Evolutionary conservation across 2,329 filamentous ascomycete genomes (phyloP), one percentile per base, ranked within the genome.

Genomic region (Hypomyces perniciosus): DNA sequence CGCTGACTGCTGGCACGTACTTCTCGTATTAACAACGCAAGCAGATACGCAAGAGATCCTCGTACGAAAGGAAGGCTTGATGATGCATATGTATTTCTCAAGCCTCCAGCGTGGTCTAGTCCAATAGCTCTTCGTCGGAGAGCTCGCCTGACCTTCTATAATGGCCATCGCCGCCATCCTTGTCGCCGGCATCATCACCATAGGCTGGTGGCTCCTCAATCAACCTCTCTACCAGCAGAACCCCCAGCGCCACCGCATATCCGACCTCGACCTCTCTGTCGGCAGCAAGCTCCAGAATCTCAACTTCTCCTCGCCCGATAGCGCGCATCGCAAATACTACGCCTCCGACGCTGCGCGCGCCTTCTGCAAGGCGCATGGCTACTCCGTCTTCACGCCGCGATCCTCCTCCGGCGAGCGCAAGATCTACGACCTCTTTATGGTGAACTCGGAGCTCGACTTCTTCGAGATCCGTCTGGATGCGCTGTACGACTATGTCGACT

Each of bases 381-480:
- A 67, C 51, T 49, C 57, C 4, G 57, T 63, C 50, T 68, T 67
- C 35, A 45, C 52, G 12, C 62, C 66, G 2, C 43, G 38, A 34
- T 50, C 60, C 27, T 40, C 46, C 5, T 51, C 56, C 5, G 59
- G 60, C 35, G 57, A 61, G 46, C 65, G 64, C 57, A 68, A 65
- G 50, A 56, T 68, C 29, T 68, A 67, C 53, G 83, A 86, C 61
- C 69, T 86, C 2, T 72, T 83, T 58, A 76, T 84, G 71, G 66
- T 85, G 57, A 83, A 81, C 57, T 77, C 72, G 3, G 83, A 85
- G 65, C 70, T 85, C 9, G 82, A 85, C 65, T 83, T 80, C 74
- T 72, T 86, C 39, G 82, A 86, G 62, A 78, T 86, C 44, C 78
- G 81, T 8, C 69, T 86, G 3, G 73, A 80, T 58, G 78, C 78